Evolutionary conservation across 345 rosid genomes (phyloP), one percentile per base, ranked within the genome.

Genomic region (Gossypium mustelinum): DNA sequence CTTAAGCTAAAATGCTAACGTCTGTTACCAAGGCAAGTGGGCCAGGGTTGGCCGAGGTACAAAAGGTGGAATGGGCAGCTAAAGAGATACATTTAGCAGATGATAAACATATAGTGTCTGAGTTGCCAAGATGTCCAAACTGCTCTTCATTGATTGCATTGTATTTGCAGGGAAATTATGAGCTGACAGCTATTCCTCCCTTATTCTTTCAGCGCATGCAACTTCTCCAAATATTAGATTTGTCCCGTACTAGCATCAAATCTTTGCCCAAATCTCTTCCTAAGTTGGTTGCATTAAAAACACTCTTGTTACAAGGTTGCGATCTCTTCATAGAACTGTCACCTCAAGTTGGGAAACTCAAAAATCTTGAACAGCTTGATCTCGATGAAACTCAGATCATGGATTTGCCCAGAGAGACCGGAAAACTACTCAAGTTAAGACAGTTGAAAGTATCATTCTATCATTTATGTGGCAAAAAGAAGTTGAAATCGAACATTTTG

Each of bases 251-350:
- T 58, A 58, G 62, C 34, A 58, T 58, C 6, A 83, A 76, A 60
- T 45, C 74, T 63, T 78, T 80, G 68, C 81, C 84, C 11, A 75
- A 78, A 13, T 73, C 86, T 50, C 73, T 76, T 24, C 62, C 34
- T 11, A 55, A 29, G 70, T 64, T 80, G 76, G 51, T 52, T 47
- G 34, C 48, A 13, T 81, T 83, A 4, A 76, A 64, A 66, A 80
- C 69, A 22, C 64, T 83, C 54, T 76, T 73, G 51, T 11, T 73
- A 34, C 78, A 56, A 2, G 8, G 60, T 17, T 83, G 86, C 72
- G 56, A 67, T 12, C 74, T 78, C 60, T 48, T 83, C 29, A 77
- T 71, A 74, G 65, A 24, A 6, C 54, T 83, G 7, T 44, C 83
- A 0, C 80, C 78, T 1, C 65, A 72, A 43, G 60, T 81, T 59